Evolutionary conservation across 768 basidiomycete genomes (phyloP).

Genomic region (Podaxis rugospora): DNA sequence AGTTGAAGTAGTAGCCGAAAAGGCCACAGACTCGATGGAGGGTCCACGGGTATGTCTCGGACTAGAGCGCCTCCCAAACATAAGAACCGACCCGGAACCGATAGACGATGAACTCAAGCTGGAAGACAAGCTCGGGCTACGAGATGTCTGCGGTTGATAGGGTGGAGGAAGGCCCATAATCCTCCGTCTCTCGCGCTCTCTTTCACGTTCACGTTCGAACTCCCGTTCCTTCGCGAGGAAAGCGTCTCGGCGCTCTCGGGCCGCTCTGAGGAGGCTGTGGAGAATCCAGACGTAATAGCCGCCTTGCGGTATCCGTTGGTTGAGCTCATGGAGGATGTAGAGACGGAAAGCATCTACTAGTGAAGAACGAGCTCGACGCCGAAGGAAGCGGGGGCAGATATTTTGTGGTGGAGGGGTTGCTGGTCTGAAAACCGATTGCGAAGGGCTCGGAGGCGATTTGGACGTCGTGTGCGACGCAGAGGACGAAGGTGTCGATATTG

Average conservation of each 20-base stretch:
- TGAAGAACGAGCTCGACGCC: slow-evolving; percentile 59
- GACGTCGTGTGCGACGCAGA: slow-evolving; percentile 22
- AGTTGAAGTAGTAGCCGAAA: slow-evolving; percentile 26
- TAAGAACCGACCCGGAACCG: slow-evolving; percentile 3
- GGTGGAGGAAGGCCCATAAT: not conserved
- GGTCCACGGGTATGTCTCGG: slow-evolving; percentile 7
- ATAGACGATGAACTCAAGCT: slow-evolving; percentile 1
- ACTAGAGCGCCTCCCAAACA: not conserved
- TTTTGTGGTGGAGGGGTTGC: slow-evolving; percentile 24
- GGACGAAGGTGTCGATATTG: slow-evolving; percentile 22
- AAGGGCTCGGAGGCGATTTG: not conserved
- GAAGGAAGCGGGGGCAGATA: slow-evolving; percentile 30
- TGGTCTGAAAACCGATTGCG: slow-evolving; percentile 14
- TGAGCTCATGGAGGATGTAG: slow-evolving; percentile 53
- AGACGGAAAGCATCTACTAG: slow-evolving; percentile 65
- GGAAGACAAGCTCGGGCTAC: not conserved
- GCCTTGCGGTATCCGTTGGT: slow-evolving; percentile 29
- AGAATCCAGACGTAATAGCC: slow-evolving; percentile 54
- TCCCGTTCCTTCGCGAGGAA: slow-evolving; percentile 34
- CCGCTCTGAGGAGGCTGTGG: slow-evolving; percentile 30
- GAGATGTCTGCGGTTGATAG: not conserved
- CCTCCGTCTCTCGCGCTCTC: slow-evolving; percentile 5
- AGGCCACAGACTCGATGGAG: slow-evolving; percentile 21
- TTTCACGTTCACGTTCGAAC: slow-evolving; percentile 22
- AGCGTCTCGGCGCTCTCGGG: slow-evolving; percentile 30